A percentile compares a stretch with the other conserved stretches of the same genome.
phyloP scores from a whole-genome alignment of 371 early-diverging fungal genomes.

The Syncephalastrum racemosum region DNA sequence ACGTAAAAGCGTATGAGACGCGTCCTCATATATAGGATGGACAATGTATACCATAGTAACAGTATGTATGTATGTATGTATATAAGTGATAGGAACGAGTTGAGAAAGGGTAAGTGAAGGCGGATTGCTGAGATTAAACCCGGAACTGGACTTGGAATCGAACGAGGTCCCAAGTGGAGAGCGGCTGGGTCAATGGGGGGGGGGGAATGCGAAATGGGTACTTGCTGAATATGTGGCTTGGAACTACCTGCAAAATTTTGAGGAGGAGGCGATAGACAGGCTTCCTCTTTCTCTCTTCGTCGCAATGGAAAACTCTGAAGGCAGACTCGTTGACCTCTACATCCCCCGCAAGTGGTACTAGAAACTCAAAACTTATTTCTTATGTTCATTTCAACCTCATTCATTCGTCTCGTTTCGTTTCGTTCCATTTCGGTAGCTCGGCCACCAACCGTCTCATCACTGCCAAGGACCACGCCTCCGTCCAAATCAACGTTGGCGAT shows the following conservation, averaged over 20 bases:
- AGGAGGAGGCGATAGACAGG: too few relatives aligned
- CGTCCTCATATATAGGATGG: neutral
- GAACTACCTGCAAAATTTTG: too few relatives aligned
- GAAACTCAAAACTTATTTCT: too few relatives aligned
- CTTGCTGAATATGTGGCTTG: too few relatives aligned
- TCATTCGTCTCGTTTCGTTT: too few relatives aligned
- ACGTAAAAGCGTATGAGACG: neutral
- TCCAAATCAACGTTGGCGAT: slow-evolving; percentile 97
- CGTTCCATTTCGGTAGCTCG: too few relatives aligned
- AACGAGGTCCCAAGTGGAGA: neutral
- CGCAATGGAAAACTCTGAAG: slow-evolving; percentile 69
- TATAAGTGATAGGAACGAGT: neutral
- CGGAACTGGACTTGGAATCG: neutral
- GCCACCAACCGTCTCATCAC: slow-evolving; percentile 57
- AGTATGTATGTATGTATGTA: neutral
- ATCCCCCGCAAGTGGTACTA: slow-evolving; percentile 96
- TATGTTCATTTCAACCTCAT: too few relatives aligned
- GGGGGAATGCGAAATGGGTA: too few relatives aligned
- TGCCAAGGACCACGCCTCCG: slow-evolving; percentile 95
- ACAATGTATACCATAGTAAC: neutral
- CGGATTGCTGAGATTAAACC: neutral
- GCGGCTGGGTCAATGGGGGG: too few relatives aligned
- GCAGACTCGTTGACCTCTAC: slow-evolving; percentile 87
- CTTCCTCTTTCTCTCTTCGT: too few relatives aligned
- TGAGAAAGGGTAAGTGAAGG: neutral